phyloP scores from a whole-genome alignment of 768 basidiomycete species.

The Tricholoma saponaceum region DNA sequence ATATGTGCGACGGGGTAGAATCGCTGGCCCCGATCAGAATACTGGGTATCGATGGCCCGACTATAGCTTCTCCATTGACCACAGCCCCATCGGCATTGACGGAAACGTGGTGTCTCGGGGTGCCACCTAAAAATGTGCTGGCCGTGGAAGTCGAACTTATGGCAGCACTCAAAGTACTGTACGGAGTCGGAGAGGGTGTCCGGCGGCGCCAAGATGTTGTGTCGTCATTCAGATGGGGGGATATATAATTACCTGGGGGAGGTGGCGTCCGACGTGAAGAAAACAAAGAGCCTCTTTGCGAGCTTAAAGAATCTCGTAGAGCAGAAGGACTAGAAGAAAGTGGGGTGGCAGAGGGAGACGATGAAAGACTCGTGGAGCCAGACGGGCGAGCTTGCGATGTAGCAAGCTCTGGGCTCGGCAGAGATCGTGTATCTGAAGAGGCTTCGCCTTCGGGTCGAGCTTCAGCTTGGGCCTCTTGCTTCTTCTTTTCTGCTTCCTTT shows the following conservation, averaged over 20 bases:
- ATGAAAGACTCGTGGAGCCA: constrained; percentile 15
- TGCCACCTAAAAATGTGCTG: constrained; percentile 32
- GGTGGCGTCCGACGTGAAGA: constrained; percentile 35
- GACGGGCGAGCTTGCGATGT: constrained; percentile 24
- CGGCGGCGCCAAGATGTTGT: constrained; percentile 30
- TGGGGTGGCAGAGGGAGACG: constrained; percentile 25
- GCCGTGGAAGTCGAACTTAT: constrained; percentile 44
- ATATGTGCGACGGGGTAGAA: constrained; percentile 2
- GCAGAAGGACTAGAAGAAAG: constrained; percentile 21
- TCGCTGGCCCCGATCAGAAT: constrained; percentile 12
- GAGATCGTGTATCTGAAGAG: constrained; percentile 18
- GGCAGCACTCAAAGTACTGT: constrained; percentile 42
- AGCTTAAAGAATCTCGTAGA: constrained; percentile 15
- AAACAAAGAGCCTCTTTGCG: constrained; percentile 25
- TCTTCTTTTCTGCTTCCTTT: constrained; percentile 67
- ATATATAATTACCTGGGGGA: constrained; percentile 21
- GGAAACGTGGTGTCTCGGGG: background rate
- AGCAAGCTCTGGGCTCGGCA: constrained; percentile 29
- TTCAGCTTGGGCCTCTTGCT: constrained; percentile 39
- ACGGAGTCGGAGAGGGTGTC: constrained; percentile 35
- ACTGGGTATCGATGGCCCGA: constrained; percentile 19
- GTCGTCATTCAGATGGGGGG: constrained; percentile 21
- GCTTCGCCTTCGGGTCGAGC: constrained; percentile 17
- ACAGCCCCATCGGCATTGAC: constrained; percentile 1
- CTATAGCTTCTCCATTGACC: constrained; percentile 8